phyloP scores from a whole-genome alignment of 1,284 basidiomycete species.

The Cutaneotrichosporon sp. region DNA sequence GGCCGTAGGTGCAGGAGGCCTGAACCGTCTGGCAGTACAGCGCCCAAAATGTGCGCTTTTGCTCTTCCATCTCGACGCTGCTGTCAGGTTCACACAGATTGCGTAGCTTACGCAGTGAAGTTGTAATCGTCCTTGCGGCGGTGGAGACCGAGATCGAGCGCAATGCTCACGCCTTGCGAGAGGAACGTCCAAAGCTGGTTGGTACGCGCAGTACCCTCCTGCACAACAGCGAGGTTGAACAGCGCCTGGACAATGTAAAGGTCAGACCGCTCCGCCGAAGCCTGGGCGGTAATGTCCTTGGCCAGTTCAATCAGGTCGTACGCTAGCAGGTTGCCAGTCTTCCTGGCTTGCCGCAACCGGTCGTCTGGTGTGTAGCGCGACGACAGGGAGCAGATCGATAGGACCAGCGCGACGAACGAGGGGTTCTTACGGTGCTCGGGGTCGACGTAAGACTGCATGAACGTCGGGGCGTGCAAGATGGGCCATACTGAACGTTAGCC shows the following conservation, averaged over 20 bases:
- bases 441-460: conserved; percentile 32
- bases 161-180: conserved; percentile 35
- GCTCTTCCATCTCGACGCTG: conserved; percentile 36
- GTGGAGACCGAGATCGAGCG: conserved; percentile 39
- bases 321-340: conserved; percentile 21
- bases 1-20: conserved; percentile 39
- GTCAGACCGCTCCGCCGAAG: conserved; percentile 33
- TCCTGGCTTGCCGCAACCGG: conserved; percentile 19
- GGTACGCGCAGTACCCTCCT: conserved; percentile 35
- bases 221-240: conserved; percentile 39
- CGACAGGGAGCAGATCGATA: conserved; percentile 38
- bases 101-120: conserved; percentile 28
- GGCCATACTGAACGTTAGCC: conserved; percentile 34
- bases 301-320: conserved; percentile 28
- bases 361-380: conserved; percentile 37
- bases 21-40: conserved; percentile 39
- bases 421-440: conserved; percentile 30
- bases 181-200: conserved; percentile 35
- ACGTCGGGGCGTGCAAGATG: conserved; percentile 39
- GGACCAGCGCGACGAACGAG: conserved; percentile 37
- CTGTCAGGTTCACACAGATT: background rate
- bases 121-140: conserved; percentile 35
- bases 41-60: conserved; percentile 40
- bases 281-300: conserved; percentile 22
- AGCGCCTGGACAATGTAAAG: conserved; percentile 37